Conservation (phyloP, 169 alveolate genomes). For the Babesia bovis region DNA sequence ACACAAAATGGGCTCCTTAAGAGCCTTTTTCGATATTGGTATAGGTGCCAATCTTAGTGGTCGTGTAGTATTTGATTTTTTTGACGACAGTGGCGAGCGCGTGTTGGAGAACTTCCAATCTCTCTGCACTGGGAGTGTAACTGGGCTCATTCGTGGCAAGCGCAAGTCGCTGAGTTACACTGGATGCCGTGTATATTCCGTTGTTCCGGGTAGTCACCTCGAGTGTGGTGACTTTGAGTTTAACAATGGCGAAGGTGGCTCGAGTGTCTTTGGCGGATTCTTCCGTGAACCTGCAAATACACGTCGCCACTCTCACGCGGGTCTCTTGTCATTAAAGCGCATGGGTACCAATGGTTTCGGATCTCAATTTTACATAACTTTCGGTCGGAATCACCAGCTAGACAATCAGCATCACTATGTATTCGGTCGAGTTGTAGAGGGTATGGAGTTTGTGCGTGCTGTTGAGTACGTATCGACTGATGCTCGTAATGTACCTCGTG, state of each 20-base stretch:
- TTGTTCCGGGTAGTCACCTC: slow-evolving; percentile 90
- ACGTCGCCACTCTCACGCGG: slow-evolving; percentile 84
- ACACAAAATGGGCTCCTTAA: slow-evolving; percentile 19
- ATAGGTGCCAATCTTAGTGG: slow-evolving; percentile 82
- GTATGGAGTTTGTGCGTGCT: slow-evolving; percentile 88
- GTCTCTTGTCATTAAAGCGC: slow-evolving; percentile 86
- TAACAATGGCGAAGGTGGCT: slow-evolving; percentile 91
- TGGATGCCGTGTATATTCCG: slow-evolving; percentile 88
- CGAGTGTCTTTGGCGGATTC: slow-evolving; percentile 84
- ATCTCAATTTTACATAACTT: slow-evolving; percentile 85
- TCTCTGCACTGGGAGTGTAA: slow-evolving; percentile 63
- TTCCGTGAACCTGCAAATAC: slow-evolving; percentile 83
- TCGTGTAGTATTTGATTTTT: slow-evolving; percentile 90
- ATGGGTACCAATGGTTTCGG: slow-evolving; percentile 76
- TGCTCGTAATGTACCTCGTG: slow-evolving; percentile 78
- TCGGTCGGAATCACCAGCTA: slow-evolving; percentile 80
- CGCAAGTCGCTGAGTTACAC: slow-evolving; percentile 89
- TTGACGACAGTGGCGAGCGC: slow-evolving; percentile 88
- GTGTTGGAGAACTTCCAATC: slow-evolving; percentile 91
- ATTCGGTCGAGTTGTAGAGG: slow-evolving; percentile 88
- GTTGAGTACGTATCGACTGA: slow-evolving; percentile 86
- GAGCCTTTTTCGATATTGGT: slow-evolving; percentile 73
- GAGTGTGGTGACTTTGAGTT: slow-evolving; percentile 92
- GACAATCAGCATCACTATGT: slow-evolving; percentile 83
- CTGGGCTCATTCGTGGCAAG: slow-evolving; percentile 32